phyloP scores from a whole-genome alignment of 2,329 filamentous ascomycete genomes.

The Hypomyces perniciosus region DNA sequence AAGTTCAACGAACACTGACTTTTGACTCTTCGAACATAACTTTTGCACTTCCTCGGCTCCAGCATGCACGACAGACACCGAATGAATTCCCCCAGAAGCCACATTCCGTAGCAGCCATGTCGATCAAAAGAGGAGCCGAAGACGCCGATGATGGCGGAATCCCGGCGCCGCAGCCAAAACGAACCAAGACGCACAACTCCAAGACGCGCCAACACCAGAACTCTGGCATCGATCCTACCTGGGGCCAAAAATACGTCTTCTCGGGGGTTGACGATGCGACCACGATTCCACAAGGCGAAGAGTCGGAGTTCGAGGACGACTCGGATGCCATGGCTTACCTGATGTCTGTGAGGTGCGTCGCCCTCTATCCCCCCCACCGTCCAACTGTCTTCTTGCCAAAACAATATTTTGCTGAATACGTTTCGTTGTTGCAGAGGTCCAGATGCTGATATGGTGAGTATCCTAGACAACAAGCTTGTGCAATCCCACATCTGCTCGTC shows the following conservation, averaged over 20 bases:
- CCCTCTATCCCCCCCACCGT: not conserved
- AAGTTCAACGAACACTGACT: not conserved
- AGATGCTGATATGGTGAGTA: slow-evolving; percentile 47
- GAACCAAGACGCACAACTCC: slow-evolving; percentile 19
- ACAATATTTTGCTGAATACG: slow-evolving; percentile 10
- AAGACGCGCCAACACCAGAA: slow-evolving; percentile 37
- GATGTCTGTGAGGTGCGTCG: slow-evolving; percentile 62
- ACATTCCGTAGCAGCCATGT: slow-evolving; percentile 21
- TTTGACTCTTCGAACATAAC: not conserved
- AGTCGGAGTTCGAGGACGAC: slow-evolving; percentile 62
- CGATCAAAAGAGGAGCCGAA: slow-evolving; percentile 29
- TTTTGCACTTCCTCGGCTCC: too few species aligned
- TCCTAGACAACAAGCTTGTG: slow-evolving; percentile 65
- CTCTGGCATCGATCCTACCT: slow-evolving; percentile 54
- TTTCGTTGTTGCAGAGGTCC: not conserved
- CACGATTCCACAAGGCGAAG: slow-evolving; percentile 44
- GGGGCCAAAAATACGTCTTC: slow-evolving; percentile 67
- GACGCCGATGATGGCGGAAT: slow-evolving; percentile 25
- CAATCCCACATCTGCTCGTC: slow-evolving; percentile 65
- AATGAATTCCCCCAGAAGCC: not conserved
- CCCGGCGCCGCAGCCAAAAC: slow-evolving; percentile 22
- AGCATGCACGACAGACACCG: too few species aligned
- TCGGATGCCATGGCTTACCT: slow-evolving; percentile 65
- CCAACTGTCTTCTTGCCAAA: not conserved
- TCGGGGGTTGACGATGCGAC: slow-evolving; percentile 51